Conservation (phyloP, 2,329 filamentous ascomycete genomes). For the Magnaporthales sp. region DNA sequence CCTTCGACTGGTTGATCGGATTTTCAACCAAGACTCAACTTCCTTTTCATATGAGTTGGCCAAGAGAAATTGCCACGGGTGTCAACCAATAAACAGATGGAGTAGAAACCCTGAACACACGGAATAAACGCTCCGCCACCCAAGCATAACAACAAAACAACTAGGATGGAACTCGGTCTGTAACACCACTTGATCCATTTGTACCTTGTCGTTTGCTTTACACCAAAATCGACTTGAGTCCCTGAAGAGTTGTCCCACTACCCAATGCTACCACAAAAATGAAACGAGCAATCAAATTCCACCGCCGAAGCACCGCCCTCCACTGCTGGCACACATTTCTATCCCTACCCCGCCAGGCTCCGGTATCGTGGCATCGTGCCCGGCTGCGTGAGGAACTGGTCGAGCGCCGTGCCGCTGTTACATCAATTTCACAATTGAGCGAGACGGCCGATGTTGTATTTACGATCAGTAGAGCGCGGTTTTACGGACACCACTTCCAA, state of each 20-base stretch:
- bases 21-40: background rate
- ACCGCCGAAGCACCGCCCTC: background rate
- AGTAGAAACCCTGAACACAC: no score
- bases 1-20: background rate
- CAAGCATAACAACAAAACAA: background rate
- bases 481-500: constrained; percentile 26
- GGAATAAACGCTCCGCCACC: background rate
- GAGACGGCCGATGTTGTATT: no score
- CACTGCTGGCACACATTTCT: constrained; percentile 2
- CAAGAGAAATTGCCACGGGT: no score
- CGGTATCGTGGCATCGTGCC: constrained; percentile 27
- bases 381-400: constrained; percentile 28
- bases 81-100: no score
- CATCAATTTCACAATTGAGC: constrained; percentile 17
- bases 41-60: no score
- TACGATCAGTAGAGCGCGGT: constrained; percentile 26
- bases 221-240: background rate
- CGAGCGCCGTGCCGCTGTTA: constrained; percentile 23
- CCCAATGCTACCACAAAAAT: background rate
- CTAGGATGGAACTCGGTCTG: background rate
- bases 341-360: constrained; percentile 21
- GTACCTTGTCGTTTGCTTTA: background rate
- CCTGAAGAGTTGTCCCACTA: background rate
- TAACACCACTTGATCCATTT: background rate
- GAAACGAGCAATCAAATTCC: background rate